These are phyloP conservation scores for Gigaspora rosea DNA, from an alignment of 192 early-diverging fungal species.

Conservation along the genomic window DNA sequence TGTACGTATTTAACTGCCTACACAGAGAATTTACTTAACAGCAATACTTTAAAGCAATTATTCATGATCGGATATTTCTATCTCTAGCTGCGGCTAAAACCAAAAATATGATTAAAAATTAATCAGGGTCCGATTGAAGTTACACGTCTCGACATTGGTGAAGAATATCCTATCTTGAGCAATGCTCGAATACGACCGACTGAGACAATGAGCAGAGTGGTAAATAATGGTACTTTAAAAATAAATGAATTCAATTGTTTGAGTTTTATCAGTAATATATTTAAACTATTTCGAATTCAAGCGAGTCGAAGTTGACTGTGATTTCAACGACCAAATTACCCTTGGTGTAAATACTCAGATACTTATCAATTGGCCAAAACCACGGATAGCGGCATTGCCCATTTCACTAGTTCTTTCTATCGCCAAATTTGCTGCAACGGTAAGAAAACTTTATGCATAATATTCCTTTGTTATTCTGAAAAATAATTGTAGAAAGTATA, in stretches of 20 bases:
- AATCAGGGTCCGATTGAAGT: conserved; percentile 60
- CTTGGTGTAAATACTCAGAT: conserved; percentile 90
- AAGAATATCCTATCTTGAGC: conserved; percentile 60
- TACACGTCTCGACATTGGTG: conserved; percentile 56
- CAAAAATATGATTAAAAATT: not conserved
- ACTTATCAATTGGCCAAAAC: conserved; percentile 94
- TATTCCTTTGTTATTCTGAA: conserved; percentile 8
- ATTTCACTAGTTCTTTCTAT: conserved; percentile 85
- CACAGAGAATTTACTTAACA: not conserved
- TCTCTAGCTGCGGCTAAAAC: not conserved
- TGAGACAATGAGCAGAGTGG: conserved; percentile 53
- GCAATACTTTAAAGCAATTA: not conserved
- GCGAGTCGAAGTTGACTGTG: conserved; percentile 80
- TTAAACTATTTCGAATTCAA: conserved; percentile 33
- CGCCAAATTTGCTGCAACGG: conserved; percentile 87
- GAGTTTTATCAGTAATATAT: not conserved
- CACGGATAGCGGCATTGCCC: conserved; percentile 86
- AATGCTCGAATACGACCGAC: conserved; percentile 58
- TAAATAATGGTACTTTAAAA: conserved; percentile 26
- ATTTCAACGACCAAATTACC: conserved; percentile 91
- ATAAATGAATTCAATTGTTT: not conserved
- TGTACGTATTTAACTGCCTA: not conserved
- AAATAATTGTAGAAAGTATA: not conserved
- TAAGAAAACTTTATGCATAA: conserved; percentile 38
- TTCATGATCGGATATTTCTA: not conserved